Evolutionary conservation across 441 rosid species (phyloP).

Genomic region (Mallotus japonicus): DNA sequence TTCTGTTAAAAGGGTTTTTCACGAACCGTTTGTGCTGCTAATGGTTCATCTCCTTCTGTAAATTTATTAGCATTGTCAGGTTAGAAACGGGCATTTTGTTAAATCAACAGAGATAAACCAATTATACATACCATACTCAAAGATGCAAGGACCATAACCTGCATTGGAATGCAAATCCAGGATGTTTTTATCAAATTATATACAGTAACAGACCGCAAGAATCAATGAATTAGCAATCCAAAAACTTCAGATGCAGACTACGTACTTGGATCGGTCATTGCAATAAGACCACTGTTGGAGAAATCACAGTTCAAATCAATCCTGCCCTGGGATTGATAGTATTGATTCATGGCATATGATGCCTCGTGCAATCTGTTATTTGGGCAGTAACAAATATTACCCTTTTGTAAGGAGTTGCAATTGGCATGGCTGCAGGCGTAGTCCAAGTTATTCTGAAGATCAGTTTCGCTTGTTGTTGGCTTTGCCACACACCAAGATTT

Average conservation of each 20-base stretch:
- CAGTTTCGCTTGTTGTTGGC: constrained; percentile 1
- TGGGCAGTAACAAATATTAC: background rate
- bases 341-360: background rate
- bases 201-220: no score
- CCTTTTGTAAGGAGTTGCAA: background rate
- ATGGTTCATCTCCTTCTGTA: background rate
- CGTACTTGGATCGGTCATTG: background rate
- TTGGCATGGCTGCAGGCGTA: background rate
- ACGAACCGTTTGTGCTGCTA: background rate
- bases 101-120: background rate
- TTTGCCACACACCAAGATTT: background rate
- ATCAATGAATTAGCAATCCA: no score
- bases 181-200: no score
- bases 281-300: background rate
- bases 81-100: background rate
- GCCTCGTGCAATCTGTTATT: background rate
- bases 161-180: background rate
- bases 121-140: background rate
- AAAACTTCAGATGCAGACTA: no score
- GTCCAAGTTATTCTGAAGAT: background rate
- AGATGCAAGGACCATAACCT: background rate
- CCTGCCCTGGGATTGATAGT: background rate
- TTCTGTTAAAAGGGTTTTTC: background rate
- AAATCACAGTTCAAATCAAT: background rate
- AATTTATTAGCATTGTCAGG: background rate